Evolutionary conservation across 768 basidiomycete genomes (phyloP), one percentile per base, ranked within the genome.

Genomic region (Dentipellis sp.): DNA sequence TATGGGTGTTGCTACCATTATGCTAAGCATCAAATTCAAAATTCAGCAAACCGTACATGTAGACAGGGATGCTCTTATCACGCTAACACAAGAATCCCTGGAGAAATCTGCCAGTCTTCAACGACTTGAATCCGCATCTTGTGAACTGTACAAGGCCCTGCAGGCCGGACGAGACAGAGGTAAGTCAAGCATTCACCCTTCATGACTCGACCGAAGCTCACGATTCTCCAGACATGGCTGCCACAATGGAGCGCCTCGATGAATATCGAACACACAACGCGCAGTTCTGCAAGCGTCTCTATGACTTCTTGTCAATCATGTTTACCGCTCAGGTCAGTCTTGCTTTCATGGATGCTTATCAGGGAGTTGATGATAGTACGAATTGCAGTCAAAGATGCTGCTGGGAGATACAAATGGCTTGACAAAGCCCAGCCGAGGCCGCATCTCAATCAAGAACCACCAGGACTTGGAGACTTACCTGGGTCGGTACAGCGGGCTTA

Each of bases 61-160:
- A n/a, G 81, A 89, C 62, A 76, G 80, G 57, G 81, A 84, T 14
- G 82, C 84, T 10, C 72, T 98, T 54, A 66, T 85, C 6, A 83
- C 80, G 0, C 78, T 98, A 2, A 88, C 88, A 0, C 91, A 97
- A 72, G 93, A 91, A 63, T 94, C 93, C 11, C 75, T 97, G 14
- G 91, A 94, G 66, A 88, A 89, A 53, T 69, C 81, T 6, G 70
- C 76, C 40, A 86, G 91, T 57, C 86, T 97, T 56, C 78, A 83
- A 56, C 76, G 76, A 10, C 76, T 97, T 19, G 95, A 98, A 69
- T 79, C 79, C 60, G 86, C 94, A 11, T 87, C 88, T 1, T 79
- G 86, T 0, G 84, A 92, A 55, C 74, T 98, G n/a, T 98, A 98
- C 76, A 97, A 94, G 67, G 95, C 95, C 0, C 71, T 98, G 1